Percentiles rank a stretch among this genome's conserved stretches.
Evolutionary conservation across 768 basidiomycete genomes (phyloP).

Genomic region (Macrolepiota fuliginosa): DNA sequence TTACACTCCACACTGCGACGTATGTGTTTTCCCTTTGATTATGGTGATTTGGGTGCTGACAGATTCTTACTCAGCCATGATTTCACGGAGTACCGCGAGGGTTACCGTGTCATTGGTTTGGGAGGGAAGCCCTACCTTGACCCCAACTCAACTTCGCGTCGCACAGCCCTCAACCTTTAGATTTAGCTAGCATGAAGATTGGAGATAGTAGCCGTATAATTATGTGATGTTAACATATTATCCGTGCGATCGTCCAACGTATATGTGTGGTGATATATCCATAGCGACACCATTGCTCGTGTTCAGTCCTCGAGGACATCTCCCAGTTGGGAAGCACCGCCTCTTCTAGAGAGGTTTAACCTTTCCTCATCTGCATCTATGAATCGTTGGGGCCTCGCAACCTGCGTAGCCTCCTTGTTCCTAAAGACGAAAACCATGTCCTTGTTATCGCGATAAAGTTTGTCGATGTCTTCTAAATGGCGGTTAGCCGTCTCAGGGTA

Average conservation of each 20-base stretch:
- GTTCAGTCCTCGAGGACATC: background rate
- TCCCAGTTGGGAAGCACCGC: background rate
- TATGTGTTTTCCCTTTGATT: conserved; percentile 17
- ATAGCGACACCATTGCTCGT: background rate
- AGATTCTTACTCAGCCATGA: conserved; percentile 25
- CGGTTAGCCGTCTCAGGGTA: conserved; percentile 52
- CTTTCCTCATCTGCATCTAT: conserved; percentile 34
- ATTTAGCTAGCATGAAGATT: too few species aligned
- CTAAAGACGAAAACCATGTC: conserved; percentile 38
- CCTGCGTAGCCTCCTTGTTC: conserved; percentile 41
- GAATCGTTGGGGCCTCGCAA: conserved; percentile 41
- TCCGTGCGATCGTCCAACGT: background rate
- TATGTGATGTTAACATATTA: background rate
- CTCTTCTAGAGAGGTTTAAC: conserved; percentile 13
- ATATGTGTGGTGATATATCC: background rate
- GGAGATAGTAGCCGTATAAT: background rate
- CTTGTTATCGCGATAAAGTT: conserved; percentile 41
- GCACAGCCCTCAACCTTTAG: background rate
- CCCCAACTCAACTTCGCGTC: conserved; percentile 30
- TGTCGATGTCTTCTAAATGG: conserved; percentile 49
- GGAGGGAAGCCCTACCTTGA: conserved; percentile 55
- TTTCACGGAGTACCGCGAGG: conserved; percentile 33
- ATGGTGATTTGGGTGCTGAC: background rate
- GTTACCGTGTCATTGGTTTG: conserved; percentile 50
- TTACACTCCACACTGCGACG: conserved; percentile 50